Evolutionary conservation across 306 rosid species (phyloP), one percentile per base, ranked within the genome.

Genomic region (Medicago arabica): DNA sequence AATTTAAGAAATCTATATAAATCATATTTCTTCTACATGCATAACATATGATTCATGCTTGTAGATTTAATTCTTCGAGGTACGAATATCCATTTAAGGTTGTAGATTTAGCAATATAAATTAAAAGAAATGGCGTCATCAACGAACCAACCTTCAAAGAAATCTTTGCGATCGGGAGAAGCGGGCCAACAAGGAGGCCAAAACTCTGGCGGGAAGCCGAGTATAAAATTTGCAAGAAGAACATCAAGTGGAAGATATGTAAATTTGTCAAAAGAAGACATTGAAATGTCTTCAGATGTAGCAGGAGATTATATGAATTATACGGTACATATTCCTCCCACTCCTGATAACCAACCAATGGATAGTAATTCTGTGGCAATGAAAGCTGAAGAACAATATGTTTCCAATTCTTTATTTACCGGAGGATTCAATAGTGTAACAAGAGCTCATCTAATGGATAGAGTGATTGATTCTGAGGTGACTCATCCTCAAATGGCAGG

Each of bases 401-500:
- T 93, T 38, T 87, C 98, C 0, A 93, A 91, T 79, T 93, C 98
- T 1, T 81, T 93, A 15, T 93, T 93, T 38, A 93, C 98, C 0
- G 97, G 97, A 0, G 98, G 98, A 55, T 93, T 91, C 91, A 91
- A 93, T 5, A 93, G 98, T 66, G 94, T 91, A 0, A 93, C 98
- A 0, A 83, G 97, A 18, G 97, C 98, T 0, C 98, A 91, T 82
- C 77, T 93, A 12, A 93, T 93, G 98, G 98, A 93, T 65, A 93
- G 89, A 83, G 98, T 91, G 5, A 93, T 93, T 4, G 96, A 93
- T 62, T 89, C 98, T 0, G 94, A 89, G 75, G 98, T 93, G 0
- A 84, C 66, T 44, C 97, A 93, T 78, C 97, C 98, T 46, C 98
- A 93, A 55, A 93, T 93, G 97, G 98, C 98, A 0, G 98, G 98